Percentiles rank a stretch among this genome's conserved stretches.
phyloP scores from a whole-genome alignment of 1,284 basidiomycete genomes.

The Ganoderma sinense region DNA sequence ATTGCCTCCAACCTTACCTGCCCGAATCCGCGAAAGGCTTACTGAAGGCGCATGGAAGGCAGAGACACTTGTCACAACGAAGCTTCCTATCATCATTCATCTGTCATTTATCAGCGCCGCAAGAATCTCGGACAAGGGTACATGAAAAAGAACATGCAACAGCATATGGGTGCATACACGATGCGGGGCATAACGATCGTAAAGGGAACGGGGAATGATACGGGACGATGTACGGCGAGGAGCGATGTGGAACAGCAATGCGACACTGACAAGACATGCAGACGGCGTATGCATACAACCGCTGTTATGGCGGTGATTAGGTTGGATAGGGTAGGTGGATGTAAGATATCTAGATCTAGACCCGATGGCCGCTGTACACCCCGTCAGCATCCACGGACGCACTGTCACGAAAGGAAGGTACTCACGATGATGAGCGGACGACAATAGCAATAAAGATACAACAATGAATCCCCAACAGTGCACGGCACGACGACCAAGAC shows the following conservation, averaged over 20 bases:
- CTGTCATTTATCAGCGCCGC: background rate
- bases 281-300: background rate
- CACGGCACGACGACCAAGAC: background rate
- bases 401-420: background rate
- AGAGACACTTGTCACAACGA: background rate
- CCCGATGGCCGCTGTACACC: background rate
- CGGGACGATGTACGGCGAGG: background rate
- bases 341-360: background rate
- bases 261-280: background rate
- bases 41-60: background rate
- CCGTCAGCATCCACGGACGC: background rate
- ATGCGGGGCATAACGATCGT: background rate
- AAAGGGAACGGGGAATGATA: background rate
- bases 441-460: slow-evolving; percentile 1
- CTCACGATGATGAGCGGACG: background rate
- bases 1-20: background rate
- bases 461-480: background rate
- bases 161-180: background rate
- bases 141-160: background rate
- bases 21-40: background rate
- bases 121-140: background rate
- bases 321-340: background rate
- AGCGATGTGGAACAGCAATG: background rate
- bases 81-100: background rate
- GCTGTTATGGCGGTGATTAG: background rate